A percentile compares a stretch with the other conserved stretches of the same genome.
These are phyloP conservation scores for Triticum urartu DNA, from an alignment of 176 grass and related monocot genomes.

Conservation along the genomic window DNA sequence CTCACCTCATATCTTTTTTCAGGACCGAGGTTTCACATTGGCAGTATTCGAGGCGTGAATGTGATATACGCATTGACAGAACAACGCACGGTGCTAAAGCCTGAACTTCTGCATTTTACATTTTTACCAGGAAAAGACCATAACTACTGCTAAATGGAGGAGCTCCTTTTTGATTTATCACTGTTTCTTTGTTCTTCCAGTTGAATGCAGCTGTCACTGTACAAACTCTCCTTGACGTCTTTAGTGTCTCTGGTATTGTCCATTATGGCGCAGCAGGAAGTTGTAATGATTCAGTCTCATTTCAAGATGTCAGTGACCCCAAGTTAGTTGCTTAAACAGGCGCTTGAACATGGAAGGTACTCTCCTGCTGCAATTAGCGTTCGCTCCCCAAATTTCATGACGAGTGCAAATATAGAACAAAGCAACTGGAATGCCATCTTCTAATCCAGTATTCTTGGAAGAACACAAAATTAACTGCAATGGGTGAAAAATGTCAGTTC, in stretches of 20 bases:
- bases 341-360: constrained; percentile 80
- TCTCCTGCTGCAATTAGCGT: neutral
- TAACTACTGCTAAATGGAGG: neutral
- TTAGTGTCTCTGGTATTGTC: constrained; percentile 63
- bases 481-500: too few relatives aligned
- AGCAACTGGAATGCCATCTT: too few relatives aligned
- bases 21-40: constrained; percentile 61
- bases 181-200: neutral
- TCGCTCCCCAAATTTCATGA: too few relatives aligned
- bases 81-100: too few relatives aligned
- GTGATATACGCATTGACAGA: too few relatives aligned
- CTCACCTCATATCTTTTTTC: constrained; percentile 17
- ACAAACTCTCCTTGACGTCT: constrained; percentile 70
- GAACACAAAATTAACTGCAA: too few relatives aligned
- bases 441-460: too few relatives aligned
- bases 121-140: too few relatives aligned
- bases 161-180: neutral
- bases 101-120: too few relatives aligned
- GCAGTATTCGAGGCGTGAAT: too few relatives aligned
- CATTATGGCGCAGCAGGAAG: constrained; percentile 86
- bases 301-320: constrained; percentile 72
- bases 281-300: constrained; percentile 73
- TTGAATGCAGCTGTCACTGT: constrained; percentile 62
- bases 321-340: constrained; percentile 68
- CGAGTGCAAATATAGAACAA: neutral